Base-by-base conservation (phyloP, 139 green algal genomes). In the Limnomonas spitsbergensis region DNA sequence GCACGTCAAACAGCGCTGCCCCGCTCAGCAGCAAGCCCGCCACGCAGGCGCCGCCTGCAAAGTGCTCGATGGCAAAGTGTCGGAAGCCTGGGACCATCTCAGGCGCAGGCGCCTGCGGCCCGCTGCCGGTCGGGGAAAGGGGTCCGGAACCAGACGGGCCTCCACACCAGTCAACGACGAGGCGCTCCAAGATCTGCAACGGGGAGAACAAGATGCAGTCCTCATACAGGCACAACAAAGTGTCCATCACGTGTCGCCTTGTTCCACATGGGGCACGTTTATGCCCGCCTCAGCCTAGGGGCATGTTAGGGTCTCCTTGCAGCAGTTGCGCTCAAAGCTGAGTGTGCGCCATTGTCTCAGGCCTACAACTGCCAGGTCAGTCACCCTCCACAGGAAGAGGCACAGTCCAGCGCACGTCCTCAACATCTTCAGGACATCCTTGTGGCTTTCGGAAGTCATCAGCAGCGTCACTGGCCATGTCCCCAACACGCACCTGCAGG, bases 41-140 rank as follows among this genome's bases (percentile, higher is more conserved):
- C 4, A 94, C 29, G 54, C 87, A 90, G n/a, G 89, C 86, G 38
- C 87, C 79, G 7, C 87, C 87, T 1, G 78, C 92, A 4, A 95
- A 77, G 35, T 87, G 85, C 80, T 89, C 68, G 72, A 92, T 74
- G 3, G 82, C 73, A 75, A 87, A 93, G 29, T 78, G 71, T 34
- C 80, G 75, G 79, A 92, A 88, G 3, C 87, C 86, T 0, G 85
- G 80, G 4, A 90, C 68, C 4, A 81, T 53, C 38, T 91, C 82
- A 47, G 32, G 4, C 32, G 67, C 36, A 29, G 36, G 24, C 4
- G 70, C 70, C 4, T 36, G 38, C 26, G 40, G 40, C 29, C 2
- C 47, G 29, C 36, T 40, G 31, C 20, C 47, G 7, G 24, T 36
- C 4, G 29, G 7, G 47, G 47, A 61, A 61, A 20, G 47, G 20